These are phyloP conservation scores for Wickerhamomyces sydowiorum DNA, from an alignment of 805 yeast species.

Conservation along the genomic window DNA sequence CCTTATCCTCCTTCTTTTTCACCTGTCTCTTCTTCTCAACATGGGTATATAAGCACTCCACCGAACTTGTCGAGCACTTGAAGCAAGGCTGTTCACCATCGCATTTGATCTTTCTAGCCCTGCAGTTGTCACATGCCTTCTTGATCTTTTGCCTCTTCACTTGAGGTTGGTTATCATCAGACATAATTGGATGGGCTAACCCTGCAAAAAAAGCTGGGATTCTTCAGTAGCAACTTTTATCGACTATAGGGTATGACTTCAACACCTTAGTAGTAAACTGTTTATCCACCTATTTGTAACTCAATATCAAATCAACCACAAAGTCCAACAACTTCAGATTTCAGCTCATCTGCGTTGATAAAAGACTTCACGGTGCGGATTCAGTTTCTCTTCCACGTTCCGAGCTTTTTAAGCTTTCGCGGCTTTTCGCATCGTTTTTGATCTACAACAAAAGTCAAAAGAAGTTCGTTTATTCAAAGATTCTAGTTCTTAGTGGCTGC, in stretches of 20 bases:
- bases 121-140: conserved; percentile 44
- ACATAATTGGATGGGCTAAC: too few species aligned
- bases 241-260: background rate
- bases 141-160: conserved; percentile 1
- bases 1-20: conserved; percentile 6
- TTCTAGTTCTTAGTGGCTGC: background rate
- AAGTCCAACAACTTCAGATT: too few species aligned
- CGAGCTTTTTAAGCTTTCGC: background rate
- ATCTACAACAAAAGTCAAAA: too few species aligned
- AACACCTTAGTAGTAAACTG: background rate
- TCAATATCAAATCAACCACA: background rate
- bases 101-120: conserved; percentile 74
- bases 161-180: background rate
- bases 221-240: background rate
- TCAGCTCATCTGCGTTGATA: too few species aligned
- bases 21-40: conserved; percentile 41
- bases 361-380: too few species aligned
- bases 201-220: background rate
- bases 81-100: conserved; percentile 77
- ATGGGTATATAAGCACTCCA: conserved; percentile 67
- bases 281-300: too few species aligned
- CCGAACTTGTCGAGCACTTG: conserved; percentile 75
- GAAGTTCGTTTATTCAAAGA: too few species aligned
- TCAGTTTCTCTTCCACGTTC: too few species aligned
- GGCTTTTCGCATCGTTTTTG: too few species aligned